Conservation (phyloP, 2,329 filamentous ascomycete species). For the Fusarium ramigenum region DNA sequence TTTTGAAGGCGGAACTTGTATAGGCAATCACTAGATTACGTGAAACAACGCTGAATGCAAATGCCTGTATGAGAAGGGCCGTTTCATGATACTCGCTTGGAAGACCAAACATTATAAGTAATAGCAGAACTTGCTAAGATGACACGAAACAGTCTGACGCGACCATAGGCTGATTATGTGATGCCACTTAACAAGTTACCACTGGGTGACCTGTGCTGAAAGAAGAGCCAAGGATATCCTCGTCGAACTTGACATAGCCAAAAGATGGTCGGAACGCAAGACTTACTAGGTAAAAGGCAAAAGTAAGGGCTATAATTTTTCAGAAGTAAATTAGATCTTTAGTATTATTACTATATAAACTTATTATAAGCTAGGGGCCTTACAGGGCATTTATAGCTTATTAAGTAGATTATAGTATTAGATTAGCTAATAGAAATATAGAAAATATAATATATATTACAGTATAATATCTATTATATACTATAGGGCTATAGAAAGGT, state of each 20-base stretch:
- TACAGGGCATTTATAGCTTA: too few relatives aligned
- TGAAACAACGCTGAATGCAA: not conserved
- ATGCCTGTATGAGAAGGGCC: not conserved
- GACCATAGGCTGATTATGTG: not conserved
- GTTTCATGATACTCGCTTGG: not conserved
- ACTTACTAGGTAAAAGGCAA: too few relatives aligned
- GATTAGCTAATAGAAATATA: too few relatives aligned
- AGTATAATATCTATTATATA: too few relatives aligned
- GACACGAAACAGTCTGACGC: not conserved
- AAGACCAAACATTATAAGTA: not conserved
- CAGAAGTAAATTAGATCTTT: too few relatives aligned
- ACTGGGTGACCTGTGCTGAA: not conserved
- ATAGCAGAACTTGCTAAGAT: not conserved
- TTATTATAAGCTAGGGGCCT: too few relatives aligned
- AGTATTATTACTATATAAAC: too few relatives aligned
- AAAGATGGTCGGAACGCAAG: too few relatives aligned
- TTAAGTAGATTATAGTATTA: too few relatives aligned
- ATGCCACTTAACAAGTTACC: not conserved
- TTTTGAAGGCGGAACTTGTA: not conserved
- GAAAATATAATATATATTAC: too few relatives aligned
- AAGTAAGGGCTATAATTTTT: too few relatives aligned
- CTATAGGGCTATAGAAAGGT: too few relatives aligned
- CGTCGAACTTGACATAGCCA: not conserved
- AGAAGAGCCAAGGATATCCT: constrained; percentile 1
- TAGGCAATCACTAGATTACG: not conserved